Base-by-base conservation (phyloP, 2,329 filamentous ascomycete genomes). In the Albophoma yamanashiensis region DNA sequence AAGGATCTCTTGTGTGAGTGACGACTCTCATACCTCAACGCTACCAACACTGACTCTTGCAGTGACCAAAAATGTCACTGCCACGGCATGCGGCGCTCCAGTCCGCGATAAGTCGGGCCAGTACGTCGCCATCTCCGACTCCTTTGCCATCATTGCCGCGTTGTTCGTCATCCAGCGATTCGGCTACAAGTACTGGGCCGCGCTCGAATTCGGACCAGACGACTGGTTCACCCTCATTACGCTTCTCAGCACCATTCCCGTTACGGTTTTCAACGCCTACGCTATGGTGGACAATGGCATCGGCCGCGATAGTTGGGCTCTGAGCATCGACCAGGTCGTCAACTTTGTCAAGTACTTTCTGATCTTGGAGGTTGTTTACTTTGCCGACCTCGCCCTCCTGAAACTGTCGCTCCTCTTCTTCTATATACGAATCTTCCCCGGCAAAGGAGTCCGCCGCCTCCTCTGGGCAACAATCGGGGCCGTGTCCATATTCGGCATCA, bases 381-480 rank as follows among this genome's bases (percentile, higher is more conserved):
- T 82, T 64, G 58, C 69, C 3, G 69, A 77, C 17, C 67, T 81
- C 12, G 70, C 76, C 2, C 68, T 81, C 43, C 71, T 80, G 20
- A 82, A 84, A 62, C 67, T 81, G 5, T 76, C 81, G 0, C 72
- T 85, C 31, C 69, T 85, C 1, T 74, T 80, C 65, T 83, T 85
- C 68, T 84, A 83, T 64, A 70, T 81, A 6, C 76, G 79, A 58
- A 79, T 85, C 59, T 85, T 85, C 62, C 79, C 79, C 0, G 65
- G 69, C 0, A 61, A 58, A 0, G 61, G 56, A 4, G 73, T 82
- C 11, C 73, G 74, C 17, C 70, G 69, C 6, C 56, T 78, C 14
- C 70, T 82, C 7, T 76, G 73, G 69, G 72, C 61, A 20, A 79
- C 78, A 0, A 64, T 80, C 40, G 64, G 64, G 3, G 71, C 79